A percentile compares a stretch with the other conserved stretches of the same genome.
phyloP scores from a whole-genome alignment of 225 moss, liverwort and hornwort species.

The Sphagnum contortum region DNA sequence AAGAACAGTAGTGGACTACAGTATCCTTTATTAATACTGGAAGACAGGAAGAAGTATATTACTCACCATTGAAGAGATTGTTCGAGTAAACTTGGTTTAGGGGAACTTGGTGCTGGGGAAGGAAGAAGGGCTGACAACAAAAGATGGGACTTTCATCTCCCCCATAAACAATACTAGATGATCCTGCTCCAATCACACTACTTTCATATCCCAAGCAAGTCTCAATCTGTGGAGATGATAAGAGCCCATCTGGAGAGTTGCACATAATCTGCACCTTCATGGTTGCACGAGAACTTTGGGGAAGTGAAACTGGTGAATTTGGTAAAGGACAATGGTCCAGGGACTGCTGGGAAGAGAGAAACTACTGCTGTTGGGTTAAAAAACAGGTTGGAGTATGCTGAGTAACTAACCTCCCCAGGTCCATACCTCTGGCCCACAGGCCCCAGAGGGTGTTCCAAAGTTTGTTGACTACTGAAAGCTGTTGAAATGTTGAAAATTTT shows the following conservation, averaged over 20 bases:
- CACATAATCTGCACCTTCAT: slow-evolving; percentile 7
- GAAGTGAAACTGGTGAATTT: slow-evolving; percentile 12
- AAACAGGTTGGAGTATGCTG: no score
- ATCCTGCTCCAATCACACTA: no score
- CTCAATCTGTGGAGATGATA: slow-evolving; percentile 22
- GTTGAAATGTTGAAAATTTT: no score
- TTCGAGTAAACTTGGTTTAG: slow-evolving; percentile 12
- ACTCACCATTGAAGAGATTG: slow-evolving; percentile 22
- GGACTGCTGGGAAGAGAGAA: slow-evolving; percentile 26
- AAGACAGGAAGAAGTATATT: not conserved
- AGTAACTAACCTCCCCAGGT: no score
- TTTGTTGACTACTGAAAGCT: no score
- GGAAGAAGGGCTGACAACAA: slow-evolving; percentile 21
- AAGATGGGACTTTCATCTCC: slow-evolving; percentile 12
- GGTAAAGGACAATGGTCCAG: slow-evolving; percentile 20
- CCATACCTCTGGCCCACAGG: no score
- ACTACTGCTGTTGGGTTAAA: not conserved
- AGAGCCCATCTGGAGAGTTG: slow-evolving; percentile 20
- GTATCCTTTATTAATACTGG: no score
- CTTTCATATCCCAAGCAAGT: no score
- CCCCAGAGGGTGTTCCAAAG: no score
- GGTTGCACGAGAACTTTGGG: slow-evolving; percentile 1
- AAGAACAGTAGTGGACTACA: no score
- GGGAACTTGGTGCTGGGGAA: slow-evolving; percentile 12
- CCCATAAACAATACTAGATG: slow-evolving; percentile 5